phyloP scores from a whole-genome alignment of 352 stramenopile genomes.

The Phytophthora vignae region DNA sequence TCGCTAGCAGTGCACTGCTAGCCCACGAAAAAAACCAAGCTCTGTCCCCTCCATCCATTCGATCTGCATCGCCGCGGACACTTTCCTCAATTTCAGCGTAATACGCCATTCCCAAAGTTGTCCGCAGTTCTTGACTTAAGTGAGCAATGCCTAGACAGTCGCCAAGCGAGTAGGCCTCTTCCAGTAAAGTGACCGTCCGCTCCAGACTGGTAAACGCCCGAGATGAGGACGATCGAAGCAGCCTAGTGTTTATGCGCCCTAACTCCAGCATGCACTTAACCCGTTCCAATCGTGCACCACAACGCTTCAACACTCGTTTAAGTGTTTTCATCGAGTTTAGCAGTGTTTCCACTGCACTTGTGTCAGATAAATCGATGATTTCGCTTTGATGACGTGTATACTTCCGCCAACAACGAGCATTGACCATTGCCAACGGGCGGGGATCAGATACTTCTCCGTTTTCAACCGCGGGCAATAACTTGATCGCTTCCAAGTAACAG shows the following conservation, averaged over 20 bases:
- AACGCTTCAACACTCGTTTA: slow-evolving; percentile 50
- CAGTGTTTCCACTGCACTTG: slow-evolving; percentile 43
- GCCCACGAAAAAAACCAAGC: slow-evolving; percentile 46
- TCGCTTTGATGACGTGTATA: slow-evolving; percentile 45
- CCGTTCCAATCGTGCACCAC: slow-evolving; percentile 49
- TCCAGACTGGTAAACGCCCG: slow-evolving; percentile 48
- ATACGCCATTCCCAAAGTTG: slow-evolving; percentile 58
- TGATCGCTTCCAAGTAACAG: slow-evolving; percentile 36
- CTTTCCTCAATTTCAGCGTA: slow-evolving; percentile 42
- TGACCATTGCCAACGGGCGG: slow-evolving; percentile 21
- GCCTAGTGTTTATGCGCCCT: slow-evolving; percentile 42
- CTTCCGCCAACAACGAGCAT: slow-evolving; percentile 63
- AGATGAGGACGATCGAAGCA: slow-evolving; percentile 50
- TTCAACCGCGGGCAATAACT: slow-evolving; percentile 17
- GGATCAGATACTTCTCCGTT: not conserved
- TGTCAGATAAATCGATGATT: slow-evolving; percentile 27
- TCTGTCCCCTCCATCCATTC: slow-evolving; percentile 2
- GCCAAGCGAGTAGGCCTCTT: slow-evolving; percentile 54
- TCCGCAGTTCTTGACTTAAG: slow-evolving; percentile 54
- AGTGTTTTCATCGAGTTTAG: slow-evolving; percentile 54
- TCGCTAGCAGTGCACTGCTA: slow-evolving; percentile 49
- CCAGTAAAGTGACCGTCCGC: slow-evolving; percentile 43
- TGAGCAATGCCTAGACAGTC: slow-evolving; percentile 54
- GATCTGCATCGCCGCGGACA: not conserved
- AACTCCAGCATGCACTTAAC: slow-evolving; percentile 62